phyloP scores from a whole-genome alignment of 176 grass and related monocot species.

The Ampelocalamus luodianensis region DNA sequence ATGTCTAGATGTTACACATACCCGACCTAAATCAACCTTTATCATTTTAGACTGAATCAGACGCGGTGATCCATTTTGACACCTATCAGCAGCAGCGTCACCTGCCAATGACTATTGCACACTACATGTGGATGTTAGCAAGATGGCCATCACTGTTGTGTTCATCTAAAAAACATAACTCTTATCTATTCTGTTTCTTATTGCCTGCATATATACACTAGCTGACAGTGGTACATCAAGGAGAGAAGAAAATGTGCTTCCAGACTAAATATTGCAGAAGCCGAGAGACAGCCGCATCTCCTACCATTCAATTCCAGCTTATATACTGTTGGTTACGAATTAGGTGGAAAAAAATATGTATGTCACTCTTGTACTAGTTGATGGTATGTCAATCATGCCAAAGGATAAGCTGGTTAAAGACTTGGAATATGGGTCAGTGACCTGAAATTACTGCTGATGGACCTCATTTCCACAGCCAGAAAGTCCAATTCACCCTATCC shows the following conservation, averaged over 20 bases:
- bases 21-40: slow-evolving; percentile 1
- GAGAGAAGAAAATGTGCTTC: background rate
- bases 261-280: background rate
- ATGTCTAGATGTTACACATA: background rate
- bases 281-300: background rate
- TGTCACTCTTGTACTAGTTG: slow-evolving; percentile 3
- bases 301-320: background rate
- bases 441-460: slow-evolving; percentile 17
- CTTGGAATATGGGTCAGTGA: background rate
- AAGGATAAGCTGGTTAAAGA: slow-evolving; percentile 15
- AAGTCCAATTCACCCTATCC: slow-evolving; percentile 1
- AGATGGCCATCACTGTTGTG: slow-evolving; percentile 7
- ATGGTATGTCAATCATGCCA: slow-evolving; percentile 12
- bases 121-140: slow-evolving; percentile 11
- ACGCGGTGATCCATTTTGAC: background rate
- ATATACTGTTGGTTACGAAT: background rate
- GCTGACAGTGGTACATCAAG: background rate
- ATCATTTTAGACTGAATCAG: slow-evolving; percentile 9
- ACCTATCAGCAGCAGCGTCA: background rate
- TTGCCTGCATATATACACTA: too few species aligned
- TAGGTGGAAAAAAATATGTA: background rate
- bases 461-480: background rate
- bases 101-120: slow-evolving; percentile 20
- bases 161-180: background rate
- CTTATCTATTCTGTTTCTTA: background rate